Percentiles rank a stretch among this genome's conserved stretches.
Conservation (phyloP, 345 rosid genomes). For the Salix koriyanagi region DNA sequence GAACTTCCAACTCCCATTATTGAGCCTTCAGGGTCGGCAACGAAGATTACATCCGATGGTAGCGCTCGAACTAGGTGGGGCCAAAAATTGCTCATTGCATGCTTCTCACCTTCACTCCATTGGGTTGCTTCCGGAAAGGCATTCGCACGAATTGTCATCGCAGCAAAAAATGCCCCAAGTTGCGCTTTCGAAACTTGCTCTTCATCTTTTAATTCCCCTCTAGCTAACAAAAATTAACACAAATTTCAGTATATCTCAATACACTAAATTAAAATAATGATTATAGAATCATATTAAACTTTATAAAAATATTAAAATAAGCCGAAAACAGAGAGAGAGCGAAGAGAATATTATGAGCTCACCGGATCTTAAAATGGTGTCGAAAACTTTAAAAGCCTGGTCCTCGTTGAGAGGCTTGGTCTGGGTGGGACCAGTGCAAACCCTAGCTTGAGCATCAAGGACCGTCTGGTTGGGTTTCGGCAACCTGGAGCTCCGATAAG, state of each 20-base stretch:
- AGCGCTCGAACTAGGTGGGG: conserved; percentile 62
- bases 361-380: conserved; percentile 80
- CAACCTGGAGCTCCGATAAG: conserved; percentile 58
- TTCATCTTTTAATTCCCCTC: conserved; percentile 68
- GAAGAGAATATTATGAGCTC: neutral
- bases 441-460: conserved; percentile 92
- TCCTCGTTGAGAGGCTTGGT: conserved; percentile 70
- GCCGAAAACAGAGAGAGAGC: neutral
- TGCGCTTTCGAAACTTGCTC: conserved; percentile 80
- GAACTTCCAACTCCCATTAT: conserved; percentile 70
- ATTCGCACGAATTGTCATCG: conserved; percentile 89
- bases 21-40: conserved; percentile 95
- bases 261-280: too few relatives aligned
- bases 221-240: conserved; percentile 43
- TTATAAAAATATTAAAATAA: neutral
- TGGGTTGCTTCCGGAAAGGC: conserved; percentile 88
- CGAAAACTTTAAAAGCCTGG: conserved; percentile 70
- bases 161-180: conserved; percentile 94
- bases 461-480: conserved; percentile 78
- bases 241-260: neutral
- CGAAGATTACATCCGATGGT: conserved; percentile 79
- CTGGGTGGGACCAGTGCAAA: conserved; percentile 93
- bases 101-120: conserved; percentile 91
- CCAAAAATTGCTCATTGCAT: conserved; percentile 72
- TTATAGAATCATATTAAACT: neutral